phyloP scores from a whole-genome alignment of 1,284 basidiomycete species.

The Tetrapyrgos nigripes region DNA sequence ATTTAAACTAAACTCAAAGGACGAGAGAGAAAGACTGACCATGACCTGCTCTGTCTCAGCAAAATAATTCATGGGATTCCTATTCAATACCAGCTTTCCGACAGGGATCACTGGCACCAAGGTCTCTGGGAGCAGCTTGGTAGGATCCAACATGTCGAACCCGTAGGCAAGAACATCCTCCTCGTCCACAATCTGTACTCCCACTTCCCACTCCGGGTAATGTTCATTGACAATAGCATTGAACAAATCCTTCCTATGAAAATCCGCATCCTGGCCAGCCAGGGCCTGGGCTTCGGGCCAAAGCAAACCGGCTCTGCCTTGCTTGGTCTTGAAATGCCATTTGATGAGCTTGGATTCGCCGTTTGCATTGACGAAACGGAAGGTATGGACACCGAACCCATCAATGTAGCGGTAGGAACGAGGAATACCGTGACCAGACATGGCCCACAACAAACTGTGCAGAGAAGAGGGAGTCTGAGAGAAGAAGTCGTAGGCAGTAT shows the following conservation, averaged over 20 bases:
- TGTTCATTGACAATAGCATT: conserved; percentile 21
- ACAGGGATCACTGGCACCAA: conserved; percentile 4
- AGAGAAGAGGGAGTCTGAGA: conserved; percentile 10
- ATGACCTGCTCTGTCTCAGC: conserved; percentile 13
- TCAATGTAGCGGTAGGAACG: conserved; percentile 10
- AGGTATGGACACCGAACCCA: conserved; percentile 15
- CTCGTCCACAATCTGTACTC: conserved; percentile 11
- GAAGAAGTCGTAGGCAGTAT: conserved; percentile 15
- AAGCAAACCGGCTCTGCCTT: conserved; percentile 8
- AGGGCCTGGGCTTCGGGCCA: conserved; percentile 18
- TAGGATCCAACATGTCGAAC: conserved; percentile 9
- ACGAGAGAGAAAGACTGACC: conserved; percentile 7
- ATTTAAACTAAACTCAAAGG: background rate
- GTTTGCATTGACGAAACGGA: conserved; percentile 6
- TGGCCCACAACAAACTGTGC: conserved; percentile 1
- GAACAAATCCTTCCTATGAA: conserved; percentile 23
- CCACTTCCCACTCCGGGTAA: conserved; percentile 25
- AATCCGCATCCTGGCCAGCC: conserved; percentile 23
- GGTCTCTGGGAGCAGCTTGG: conserved; percentile 7
- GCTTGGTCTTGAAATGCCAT: conserved; percentile 8
- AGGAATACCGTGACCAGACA: conserved; percentile 12
- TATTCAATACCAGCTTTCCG: conserved; percentile 11
- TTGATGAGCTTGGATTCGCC: conserved; percentile 13
- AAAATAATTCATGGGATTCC: conserved; percentile 10
- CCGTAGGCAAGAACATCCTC: conserved; percentile 7